Base-by-base conservation (phyloP, 495 filamentous ascomycete species). In the Trichoderma asperelloides region DNA sequence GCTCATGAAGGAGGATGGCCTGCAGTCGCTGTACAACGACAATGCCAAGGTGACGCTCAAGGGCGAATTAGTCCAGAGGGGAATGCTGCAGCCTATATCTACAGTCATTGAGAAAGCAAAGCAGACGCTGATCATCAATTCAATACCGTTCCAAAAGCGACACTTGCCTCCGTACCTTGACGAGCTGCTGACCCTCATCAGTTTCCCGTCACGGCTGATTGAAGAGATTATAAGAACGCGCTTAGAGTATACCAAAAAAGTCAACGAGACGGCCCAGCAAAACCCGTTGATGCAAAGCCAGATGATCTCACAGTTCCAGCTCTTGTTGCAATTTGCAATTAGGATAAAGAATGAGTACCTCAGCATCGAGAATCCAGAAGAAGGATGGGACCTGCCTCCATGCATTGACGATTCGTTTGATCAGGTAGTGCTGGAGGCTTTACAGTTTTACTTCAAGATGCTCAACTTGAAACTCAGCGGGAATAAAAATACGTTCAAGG, bases 401-500 rank as follows among this genome's bases (percentile, higher is more conserved):
- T 98, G 94, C 75, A 96, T 98, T 70, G 95, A 97, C 73, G 95
- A 98, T 69, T 90, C 91, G 64, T 98, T 98, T 72, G 95, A 98
- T 72, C 83, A 86, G n/a, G 91, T 95, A n/a, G 92, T 97, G 8
- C 76, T 98, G 64, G 93, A 97, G 74, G 94, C 94, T 1, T 82
- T 98, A 70, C 96, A 93, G 73, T 98, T 96, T 74, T 98, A 98
- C 74, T 98, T 98, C 81, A 91, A 92, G 70, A 89, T 98, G 79
- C 81, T 98, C 64, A 96, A 96, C 71, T 97, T 93, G 91, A 97
- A 97, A 74, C 80, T 98, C 60, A 92, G 92, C 73, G 91, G 92
- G 57, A 98, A 97, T 78, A 97, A 96, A 74, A 98, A 98, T 77
- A 97, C 95, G 0, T 98, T 98, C 84, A 98, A 98, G 74, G 95